Percentiles rank a stretch among this genome's conserved stretches.
These are phyloP conservation scores for Ocimum tenuiflorum DNA, from an alignment of 257 asterid species.

Conservation along the genomic window DNA sequence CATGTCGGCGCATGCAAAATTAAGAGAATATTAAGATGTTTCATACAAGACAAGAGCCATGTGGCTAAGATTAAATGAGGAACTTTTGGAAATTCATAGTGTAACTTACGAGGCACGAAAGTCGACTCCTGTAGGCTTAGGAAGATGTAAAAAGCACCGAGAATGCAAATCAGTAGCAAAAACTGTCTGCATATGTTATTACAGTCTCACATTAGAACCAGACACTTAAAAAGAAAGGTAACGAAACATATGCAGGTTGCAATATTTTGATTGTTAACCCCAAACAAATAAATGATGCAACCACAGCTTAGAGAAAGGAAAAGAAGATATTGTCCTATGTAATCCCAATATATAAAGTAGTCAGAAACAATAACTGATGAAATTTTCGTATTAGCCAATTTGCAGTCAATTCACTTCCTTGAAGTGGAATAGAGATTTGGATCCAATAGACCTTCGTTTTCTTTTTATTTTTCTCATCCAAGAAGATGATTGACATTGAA, in stretches of 20 bases:
- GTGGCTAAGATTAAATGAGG: not conserved
- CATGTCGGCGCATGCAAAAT: not conserved
- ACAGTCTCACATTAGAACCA: constrained; percentile 16
- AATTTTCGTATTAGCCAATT: not conserved
- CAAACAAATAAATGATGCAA: not conserved
- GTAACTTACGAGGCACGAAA: constrained; percentile 94
- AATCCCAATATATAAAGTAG: not conserved
- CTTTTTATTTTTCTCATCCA: not conserved
- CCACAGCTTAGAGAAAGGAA: not conserved
- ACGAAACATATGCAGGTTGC: constrained; percentile 3
- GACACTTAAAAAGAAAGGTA: not conserved
- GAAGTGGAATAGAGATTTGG: not conserved
- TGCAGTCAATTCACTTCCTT: not conserved
- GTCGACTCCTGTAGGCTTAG: constrained; percentile 92
- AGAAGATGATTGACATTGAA: too few species aligned
- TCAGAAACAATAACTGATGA: not conserved
- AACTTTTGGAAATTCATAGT: constrained; percentile 3
- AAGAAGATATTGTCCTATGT: not conserved
- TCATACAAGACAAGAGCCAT: not conserved
- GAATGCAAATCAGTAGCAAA: constrained; percentile 90
- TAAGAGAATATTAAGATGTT: not conserved
- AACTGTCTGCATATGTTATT: constrained; percentile 58
- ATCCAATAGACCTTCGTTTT: not conserved
- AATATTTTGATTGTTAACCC: not conserved
- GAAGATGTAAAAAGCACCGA: constrained; percentile 73